A percentile compares a stretch with the other conserved stretches of the same genome.
Conservation (phyloP, 192 early-diverging fungal species). For the Podila minutissima region DNA sequence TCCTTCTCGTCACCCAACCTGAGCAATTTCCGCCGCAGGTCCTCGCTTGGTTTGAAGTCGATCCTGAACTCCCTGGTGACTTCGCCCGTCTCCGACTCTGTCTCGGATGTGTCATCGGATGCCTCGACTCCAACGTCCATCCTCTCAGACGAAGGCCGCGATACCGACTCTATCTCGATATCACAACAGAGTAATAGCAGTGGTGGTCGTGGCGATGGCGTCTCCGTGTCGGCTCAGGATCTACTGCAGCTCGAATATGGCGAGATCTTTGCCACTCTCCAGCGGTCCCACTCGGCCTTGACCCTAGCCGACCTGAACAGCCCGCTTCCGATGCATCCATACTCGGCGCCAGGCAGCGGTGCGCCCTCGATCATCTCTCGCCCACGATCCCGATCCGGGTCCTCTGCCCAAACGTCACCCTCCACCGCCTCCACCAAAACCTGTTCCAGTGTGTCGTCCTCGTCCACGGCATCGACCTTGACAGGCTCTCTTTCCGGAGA, state of each 20-base stretch:
- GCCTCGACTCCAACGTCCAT: background rate
- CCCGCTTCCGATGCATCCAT: background rate
- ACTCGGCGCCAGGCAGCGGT: background rate
- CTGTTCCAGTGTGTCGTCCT: constrained; percentile 18
- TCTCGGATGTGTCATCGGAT: constrained; percentile 5
- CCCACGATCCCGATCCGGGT: constrained; percentile 11
- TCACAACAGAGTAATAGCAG: background rate
- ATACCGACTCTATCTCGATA: background rate
- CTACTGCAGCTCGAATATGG: constrained; percentile 33
- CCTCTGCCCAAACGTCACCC: background rate
- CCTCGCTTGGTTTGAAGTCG: constrained; percentile 28
- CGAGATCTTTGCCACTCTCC: constrained; percentile 6
- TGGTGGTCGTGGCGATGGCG: background rate
- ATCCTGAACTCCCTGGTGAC: constrained; percentile 22
- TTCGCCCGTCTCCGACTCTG: background rate
- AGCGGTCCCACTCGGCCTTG: background rate
- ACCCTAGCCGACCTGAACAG: background rate
- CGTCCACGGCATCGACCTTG: constrained; percentile 5
- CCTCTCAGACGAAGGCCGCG: background rate
- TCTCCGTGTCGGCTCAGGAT: constrained; percentile 20
- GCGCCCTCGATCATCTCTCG: background rate
- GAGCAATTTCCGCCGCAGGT: constrained; percentile 9
- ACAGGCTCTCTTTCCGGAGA: constrained; percentile 6
- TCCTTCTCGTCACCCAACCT: constrained; percentile 39
- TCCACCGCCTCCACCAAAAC: background rate